Evolutionary conservation across 139 green algal genomes (phyloP), one percentile per base, ranked within the genome.

Genomic region (Zygnema cylindricum): DNA sequence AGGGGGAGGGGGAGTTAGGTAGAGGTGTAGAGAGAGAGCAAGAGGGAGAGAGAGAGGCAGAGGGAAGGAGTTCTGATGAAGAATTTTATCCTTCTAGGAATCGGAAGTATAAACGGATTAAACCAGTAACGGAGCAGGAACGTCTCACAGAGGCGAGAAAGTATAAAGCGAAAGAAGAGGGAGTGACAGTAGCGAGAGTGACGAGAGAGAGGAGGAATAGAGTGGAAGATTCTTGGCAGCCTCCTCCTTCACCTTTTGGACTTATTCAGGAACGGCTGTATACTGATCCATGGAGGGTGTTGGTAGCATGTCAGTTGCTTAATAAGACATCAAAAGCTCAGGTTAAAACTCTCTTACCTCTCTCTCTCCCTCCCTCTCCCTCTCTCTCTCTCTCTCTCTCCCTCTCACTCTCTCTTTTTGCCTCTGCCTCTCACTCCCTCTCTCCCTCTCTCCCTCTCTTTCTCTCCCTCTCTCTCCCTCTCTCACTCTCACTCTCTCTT

Each of bases 221-320:
- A 2, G 84, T 89, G 84, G 84, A 89, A 22, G 73, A 71, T 35
- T 36, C 7, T 25, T 91, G 87, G 87, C n/a, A 69, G 32, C 87
- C 87, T 1, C 87, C 87, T 36, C 42, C 55, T 22, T 91, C 87
- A 2, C 87, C 87, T 7, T 91, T 90, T 49, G 87, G 87, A 2
- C 32, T 90, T 22, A 91, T 90, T 7, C 88, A 92, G 55, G 95
- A 98, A 91, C 95, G 98, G 91, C 86, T 99, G 83, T 98, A 95
- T 55, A 43, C 89, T 0, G 91, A 98, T 89, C 96, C 97, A 23
- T 99, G 97, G 97, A 94, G 94, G 81, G 88, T 99, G 77, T 91
- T 99, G 73, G 86, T 98, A 75, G 95, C 92, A 0, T 98, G 96
- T 93, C 95, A 98, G 81, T 93, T 98, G 71, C 93, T 98, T 1